Evolutionary conservation across 2,329 filamentous ascomycete genomes (phyloP).

Genomic region (Paecilomyces sp.): DNA sequence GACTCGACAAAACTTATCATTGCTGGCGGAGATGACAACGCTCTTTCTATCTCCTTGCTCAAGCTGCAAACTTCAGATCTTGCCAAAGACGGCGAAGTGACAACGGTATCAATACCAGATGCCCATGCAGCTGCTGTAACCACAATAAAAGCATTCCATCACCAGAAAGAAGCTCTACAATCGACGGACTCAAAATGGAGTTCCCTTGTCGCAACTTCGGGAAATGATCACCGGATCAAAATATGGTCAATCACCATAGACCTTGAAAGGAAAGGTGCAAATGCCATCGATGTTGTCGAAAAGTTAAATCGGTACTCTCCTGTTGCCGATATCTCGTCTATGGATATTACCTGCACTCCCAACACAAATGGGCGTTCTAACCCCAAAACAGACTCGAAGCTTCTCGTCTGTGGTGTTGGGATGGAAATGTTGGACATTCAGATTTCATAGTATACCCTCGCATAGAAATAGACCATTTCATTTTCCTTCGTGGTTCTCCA

Average conservation of each 20-base stretch:
- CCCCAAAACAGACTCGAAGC: slow-evolving; percentile 5
- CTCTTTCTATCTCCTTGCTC: slow-evolving; percentile 54
- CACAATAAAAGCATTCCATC: slow-evolving; percentile 25
- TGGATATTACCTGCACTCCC: slow-evolving; percentile 31
- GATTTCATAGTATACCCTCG: slow-evolving; percentile 1
- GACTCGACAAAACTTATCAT: slow-evolving; percentile 47
- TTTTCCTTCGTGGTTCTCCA: background rate
- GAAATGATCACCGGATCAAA: slow-evolving; percentile 42
- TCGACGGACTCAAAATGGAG: slow-evolving; percentile 4
- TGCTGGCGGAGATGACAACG: slow-evolving; percentile 85
- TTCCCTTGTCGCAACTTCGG: slow-evolving; percentile 29
- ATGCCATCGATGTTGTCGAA: slow-evolving; percentile 17
- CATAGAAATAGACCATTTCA: slow-evolving; percentile 14
- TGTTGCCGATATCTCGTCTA: slow-evolving; percentile 50
- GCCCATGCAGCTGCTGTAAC: slow-evolving; percentile 41
- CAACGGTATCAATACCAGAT: slow-evolving; percentile 29
- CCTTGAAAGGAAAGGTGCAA: slow-evolving; percentile 7
- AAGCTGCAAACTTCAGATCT: slow-evolving; percentile 7
- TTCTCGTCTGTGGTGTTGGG: slow-evolving; percentile 44
- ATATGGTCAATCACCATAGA: slow-evolving; percentile 32
- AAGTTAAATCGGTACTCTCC: slow-evolving; percentile 34
- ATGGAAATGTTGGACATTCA: slow-evolving; percentile 37
- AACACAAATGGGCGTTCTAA: slow-evolving; percentile 3
- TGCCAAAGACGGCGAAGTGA: slow-evolving; percentile 13
- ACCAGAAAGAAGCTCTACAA: slow-evolving; percentile 1